Conservation (phyloP, 768 basidiomycete genomes). For the Coprinopsis cinerea region DNA sequence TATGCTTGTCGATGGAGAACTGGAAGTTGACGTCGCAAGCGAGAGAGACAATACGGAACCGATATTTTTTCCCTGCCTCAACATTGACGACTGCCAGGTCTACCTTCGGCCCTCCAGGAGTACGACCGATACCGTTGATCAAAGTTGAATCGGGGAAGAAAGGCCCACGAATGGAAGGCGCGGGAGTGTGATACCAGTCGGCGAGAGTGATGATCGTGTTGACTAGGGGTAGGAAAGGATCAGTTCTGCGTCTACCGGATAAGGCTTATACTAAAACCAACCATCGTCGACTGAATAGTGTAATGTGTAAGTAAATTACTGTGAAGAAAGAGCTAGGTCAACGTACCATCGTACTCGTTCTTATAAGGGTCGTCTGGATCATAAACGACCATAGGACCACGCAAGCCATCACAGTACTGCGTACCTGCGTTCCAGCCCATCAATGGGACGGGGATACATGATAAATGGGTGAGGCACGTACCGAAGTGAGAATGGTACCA, state of each 20-base stretch:
- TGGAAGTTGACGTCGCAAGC: slow-evolving; percentile 34
- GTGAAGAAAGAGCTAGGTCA: neutral
- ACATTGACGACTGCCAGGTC: slow-evolving; percentile 34
- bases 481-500: slow-evolving; percentile 32
- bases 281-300: slow-evolving; percentile 6
- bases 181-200: slow-evolving; percentile 34
- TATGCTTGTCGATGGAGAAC: slow-evolving; percentile 27
- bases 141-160: slow-evolving; percentile 20
- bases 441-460: neutral
- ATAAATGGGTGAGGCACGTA: slow-evolving; percentile 13
- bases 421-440: neutral
- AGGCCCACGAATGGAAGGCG: slow-evolving; percentile 15
- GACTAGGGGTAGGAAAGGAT: slow-evolving; percentile 8
- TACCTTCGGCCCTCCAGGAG: slow-evolving; percentile 24
- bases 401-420: slow-evolving; percentile 13
- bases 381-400: slow-evolving; percentile 12
- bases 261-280: neutral
- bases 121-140: slow-evolving; percentile 38
- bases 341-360: slow-evolving; percentile 22
- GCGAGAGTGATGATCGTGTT: slow-evolving; percentile 42
- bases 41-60: slow-evolving; percentile 40
- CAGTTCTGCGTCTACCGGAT: neutral
- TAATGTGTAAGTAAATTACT: neutral
- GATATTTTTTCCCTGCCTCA: slow-evolving; percentile 31
- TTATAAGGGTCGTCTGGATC: slow-evolving; percentile 17